Base-by-base conservation (phyloP, 1,284 basidiomycete species). In the Boletellus deceptivus region DNA sequence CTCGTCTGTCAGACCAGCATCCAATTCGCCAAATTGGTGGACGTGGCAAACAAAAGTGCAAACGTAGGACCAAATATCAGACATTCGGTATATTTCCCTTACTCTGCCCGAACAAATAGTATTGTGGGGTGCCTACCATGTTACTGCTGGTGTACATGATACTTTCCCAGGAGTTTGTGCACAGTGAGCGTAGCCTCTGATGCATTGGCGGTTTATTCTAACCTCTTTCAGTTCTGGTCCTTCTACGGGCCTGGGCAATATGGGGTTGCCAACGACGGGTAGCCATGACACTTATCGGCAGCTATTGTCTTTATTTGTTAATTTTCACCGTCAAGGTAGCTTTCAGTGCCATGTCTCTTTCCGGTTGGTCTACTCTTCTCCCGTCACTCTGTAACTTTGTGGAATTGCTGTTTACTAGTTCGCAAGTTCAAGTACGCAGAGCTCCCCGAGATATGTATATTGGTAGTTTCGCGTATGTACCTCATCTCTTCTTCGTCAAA, bases 401-500 rank as follows among this genome's bases (percentile, higher is more conserved):
- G 6, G 7, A n/a, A 3, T 8, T 14, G 13, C 29, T 4, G 5
- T 35, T 35, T 8, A 4, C n/a, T 8, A 35, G 34, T 10, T 35
- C 2, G 34, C 9, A n/a, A 8, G 14, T n/a, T 17, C n/a, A 35
- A 35, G 34, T 17, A 35, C n/a, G 34, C 16, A 17, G 34, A 35
- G 17, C 34, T 35, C 5, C 34, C 34, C n/a, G n/a, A 35, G n/a
- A 35, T 35, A 3, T 35, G 34, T 3, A 35, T 35, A 35, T 8
- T 17, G 16, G 34, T 35, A 14, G 2, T 9, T 5, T n/a, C 34
- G 1, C n/a, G 34, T 35, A 35, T n/a, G 34, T 35, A 4, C n/a
- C 6, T n/a, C 29, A 14, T 11, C 13, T 14, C 13, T 6, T 9
- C 13, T 13, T 31, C 13, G 14, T 5, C 0, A 78, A 82, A 38